Base-by-base conservation (phyloP, 2,329 filamentous ascomycete species). In the Hysterium pulicare region DNA sequence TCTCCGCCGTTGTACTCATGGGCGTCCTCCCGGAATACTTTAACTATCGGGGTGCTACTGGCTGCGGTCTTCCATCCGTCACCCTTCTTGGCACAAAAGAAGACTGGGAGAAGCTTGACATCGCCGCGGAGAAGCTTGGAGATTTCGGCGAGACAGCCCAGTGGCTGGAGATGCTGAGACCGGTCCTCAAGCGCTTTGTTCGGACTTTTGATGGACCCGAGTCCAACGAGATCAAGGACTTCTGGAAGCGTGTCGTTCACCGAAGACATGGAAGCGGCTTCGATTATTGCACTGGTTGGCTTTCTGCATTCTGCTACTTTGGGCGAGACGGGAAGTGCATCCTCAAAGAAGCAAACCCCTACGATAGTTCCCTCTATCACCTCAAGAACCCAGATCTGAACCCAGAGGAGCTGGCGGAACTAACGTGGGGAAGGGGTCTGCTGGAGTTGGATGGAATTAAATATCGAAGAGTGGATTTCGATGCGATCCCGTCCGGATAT, bases 1-100 rank as follows among this genome's bases (percentile, higher is more conserved):
- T 67, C 16, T 68, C 71, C 3, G 66, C 64, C 28, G 63, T 73
- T 13, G 45, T 73, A 19, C 67, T 74, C 68, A 73, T 75, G 69
- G 71, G 70, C 1, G 49, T 70, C 11, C 66, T 69, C 53, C 62
- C 72, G 50, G 55, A 64, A 31, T 50, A 51, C 23, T 46, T 45
- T 33, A 69, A 70, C 41, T 72, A 73, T 42, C 48, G 53, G 34
- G 66, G 61, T 1, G 55, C 55, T 16, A 49, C 73, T 32, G 57
- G 68, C 22, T 75, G 72, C 41, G 72, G 72, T 0, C 57, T 75
- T 11, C 72, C 72, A 0, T 62, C 58, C 1, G 66, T 74, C 3
- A 72, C 69, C 0, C 53, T 75, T 0, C 57, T 69, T 0, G 72
- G 72, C 6, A 54, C 57, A 17, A 46, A 54, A 10, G 42, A 49